Base-by-base conservation (phyloP, 2,329 filamentous ascomycete genomes). In the Aureobasidium leucospermi region DNA sequence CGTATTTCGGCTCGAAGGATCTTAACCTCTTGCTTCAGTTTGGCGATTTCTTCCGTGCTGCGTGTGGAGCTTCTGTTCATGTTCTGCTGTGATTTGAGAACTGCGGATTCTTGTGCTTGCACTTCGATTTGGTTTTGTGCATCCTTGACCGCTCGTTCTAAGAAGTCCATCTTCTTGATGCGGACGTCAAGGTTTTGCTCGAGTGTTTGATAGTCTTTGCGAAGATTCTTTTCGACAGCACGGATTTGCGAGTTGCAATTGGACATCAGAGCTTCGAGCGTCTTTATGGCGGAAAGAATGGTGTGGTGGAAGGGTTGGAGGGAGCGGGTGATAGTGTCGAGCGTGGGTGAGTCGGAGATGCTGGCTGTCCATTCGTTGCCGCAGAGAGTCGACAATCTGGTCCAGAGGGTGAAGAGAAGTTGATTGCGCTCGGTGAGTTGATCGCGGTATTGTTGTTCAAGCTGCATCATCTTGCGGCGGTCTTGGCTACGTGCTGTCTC, bases 291-390 rank as follows among this genome's bases (percentile, higher is more conserved):
- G 1, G 86, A 84, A 45, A 96, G 75, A 29, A 99, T 81, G 70
- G 96, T 97, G 72, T 92, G 90, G 69, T 88, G 89, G 75, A 97
- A 97, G 1, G 88, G 89, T 0, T 89, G 87, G 4, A 97, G 80
- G 74, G 94, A 90, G 52, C 86, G 92, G 1, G 86, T 85, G 62
- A 99, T 88, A 13, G 91, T 86, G 68, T 96, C 93, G 36, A 95
- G 90, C 0, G 92, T 90, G 6, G 96, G 76, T 61, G 93, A 89
- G 19, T 91, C 90, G 67, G 94, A 93, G 69, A 97, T 89, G 28
- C 96, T 83, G 60, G 87, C 89, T 4, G 89, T 85, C 93, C 94
- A 99, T 69, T 97, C 94, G 0, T 85, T 82, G 10, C 94, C 94
- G 67, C 94, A 97, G 45, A 97, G 81, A 0, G 84, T 81, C 3